Evolutionary conservation across 129 eudicot species (phyloP).

Genomic region (Erigeron canadensis): DNA sequence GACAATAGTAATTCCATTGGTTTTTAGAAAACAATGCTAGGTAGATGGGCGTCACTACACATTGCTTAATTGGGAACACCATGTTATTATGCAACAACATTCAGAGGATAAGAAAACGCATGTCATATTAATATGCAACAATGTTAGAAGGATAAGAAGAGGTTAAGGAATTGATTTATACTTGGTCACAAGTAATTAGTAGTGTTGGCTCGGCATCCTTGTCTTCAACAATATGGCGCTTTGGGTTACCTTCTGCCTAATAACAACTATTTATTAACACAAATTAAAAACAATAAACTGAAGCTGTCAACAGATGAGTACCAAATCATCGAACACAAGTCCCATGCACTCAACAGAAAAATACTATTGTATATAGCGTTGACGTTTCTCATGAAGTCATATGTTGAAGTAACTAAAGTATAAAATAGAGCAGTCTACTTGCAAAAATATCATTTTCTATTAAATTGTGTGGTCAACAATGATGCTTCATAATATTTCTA

Average conservation of each 20-base stretch:
- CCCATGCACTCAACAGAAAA: slow-evolving; percentile 2
- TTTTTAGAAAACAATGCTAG: neutral
- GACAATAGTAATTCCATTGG: neutral
- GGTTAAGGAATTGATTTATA: slow-evolving; percentile 44
- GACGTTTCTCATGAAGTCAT: neutral
- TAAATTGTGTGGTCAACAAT: neutral
- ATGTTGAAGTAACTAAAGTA: neutral
- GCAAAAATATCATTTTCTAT: slow-evolving; percentile 8
- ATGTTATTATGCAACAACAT: slow-evolving; percentile 22
- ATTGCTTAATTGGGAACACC: slow-evolving; percentile 18
- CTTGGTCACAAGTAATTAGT: slow-evolving; percentile 95
- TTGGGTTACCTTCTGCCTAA: slow-evolving; percentile 76
- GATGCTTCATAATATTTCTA: neutral
- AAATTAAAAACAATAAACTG: slow-evolving; percentile 6
- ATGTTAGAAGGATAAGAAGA: slow-evolving; percentile 8
- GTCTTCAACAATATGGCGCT: slow-evolving; percentile 59
- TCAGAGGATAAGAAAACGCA: neutral
- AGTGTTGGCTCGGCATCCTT: slow-evolving; percentile 69
- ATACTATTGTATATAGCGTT: slow-evolving; percentile 1
- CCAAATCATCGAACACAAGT: neutral
- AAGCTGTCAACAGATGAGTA: slow-evolving; percentile 14
- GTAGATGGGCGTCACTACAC: slow-evolving; percentile 20
- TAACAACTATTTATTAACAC: slow-evolving; percentile 39
- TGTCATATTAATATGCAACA: slow-evolving; percentile 15
- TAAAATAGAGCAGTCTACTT: neutral